phyloP scores from a whole-genome alignment of 768 basidiomycete genomes.

The Mycena indigotica region DNA sequence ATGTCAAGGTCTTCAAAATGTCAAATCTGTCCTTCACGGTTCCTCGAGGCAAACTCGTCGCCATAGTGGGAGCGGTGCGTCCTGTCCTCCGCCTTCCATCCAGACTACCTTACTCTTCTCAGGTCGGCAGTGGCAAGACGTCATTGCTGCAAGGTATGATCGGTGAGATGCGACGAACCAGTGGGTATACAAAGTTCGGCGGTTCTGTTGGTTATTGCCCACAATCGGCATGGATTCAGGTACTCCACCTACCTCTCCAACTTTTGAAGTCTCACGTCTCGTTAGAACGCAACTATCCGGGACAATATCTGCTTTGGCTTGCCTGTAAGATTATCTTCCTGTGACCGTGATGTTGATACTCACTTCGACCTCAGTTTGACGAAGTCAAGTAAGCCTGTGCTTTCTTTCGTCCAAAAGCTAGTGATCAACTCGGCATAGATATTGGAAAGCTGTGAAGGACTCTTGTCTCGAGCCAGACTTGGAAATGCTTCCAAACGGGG shows the following conservation, averaged over 20 bases:
- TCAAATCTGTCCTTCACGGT: conserved; percentile 65
- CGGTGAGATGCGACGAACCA: conserved; percentile 79
- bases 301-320: conserved; percentile 90
- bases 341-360: background rate
- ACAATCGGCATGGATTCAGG: conserved; percentile 91
- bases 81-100: background rate
- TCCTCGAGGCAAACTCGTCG: conserved; percentile 76
- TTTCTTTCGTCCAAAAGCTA: too few species aligned
- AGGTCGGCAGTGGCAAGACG: conserved; percentile 67
- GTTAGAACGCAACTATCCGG: conserved; percentile 76
- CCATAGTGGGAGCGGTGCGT: conserved; percentile 73
- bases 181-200: conserved; percentile 70
- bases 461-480: conserved; percentile 82
- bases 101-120: background rate
- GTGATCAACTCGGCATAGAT: too few species aligned
- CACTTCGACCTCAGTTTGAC: conserved; percentile 48
- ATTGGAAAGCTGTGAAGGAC: conserved; percentile 79
- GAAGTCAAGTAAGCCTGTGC: conserved; percentile 75
- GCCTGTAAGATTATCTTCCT: conserved; percentile 32
- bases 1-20: conserved; percentile 62
- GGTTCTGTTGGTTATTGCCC: conserved; percentile 81
- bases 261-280: background rate
- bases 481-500: conserved; percentile 73
- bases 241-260: conserved; percentile 21
- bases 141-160: conserved; percentile 74